Conservation (phyloP, 805 yeast genomes). For the Zygosaccharomyces bailii region DNA sequence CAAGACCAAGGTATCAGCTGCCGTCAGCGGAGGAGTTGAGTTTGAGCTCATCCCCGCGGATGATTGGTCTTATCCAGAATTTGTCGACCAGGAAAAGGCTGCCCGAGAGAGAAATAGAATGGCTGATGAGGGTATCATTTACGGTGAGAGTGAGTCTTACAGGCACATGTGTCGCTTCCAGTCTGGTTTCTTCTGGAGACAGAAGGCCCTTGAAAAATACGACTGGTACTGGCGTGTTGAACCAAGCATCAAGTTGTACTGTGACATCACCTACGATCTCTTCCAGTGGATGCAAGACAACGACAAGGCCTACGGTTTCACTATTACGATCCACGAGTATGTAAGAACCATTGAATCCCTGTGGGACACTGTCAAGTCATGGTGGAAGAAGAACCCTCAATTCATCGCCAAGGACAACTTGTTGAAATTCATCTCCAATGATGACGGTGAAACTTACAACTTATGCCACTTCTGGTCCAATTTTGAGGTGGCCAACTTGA, state of each 20-base stretch:
- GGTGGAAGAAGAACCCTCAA: constrained; percentile 56
- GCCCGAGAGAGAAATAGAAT: constrained; percentile 55
- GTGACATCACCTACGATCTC: constrained; percentile 76
- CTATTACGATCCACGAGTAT: constrained; percentile 69
- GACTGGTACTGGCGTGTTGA: constrained; percentile 94
- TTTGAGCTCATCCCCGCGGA: constrained; percentile 72
- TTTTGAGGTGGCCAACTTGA: constrained; percentile 75
- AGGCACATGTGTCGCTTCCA: constrained; percentile 90
- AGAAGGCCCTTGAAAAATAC: constrained; percentile 60
- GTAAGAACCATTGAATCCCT: constrained; percentile 68
- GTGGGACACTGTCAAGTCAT: constrained; percentile 70
- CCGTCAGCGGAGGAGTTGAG: constrained; percentile 63
- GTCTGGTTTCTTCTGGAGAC: constrained; percentile 79
- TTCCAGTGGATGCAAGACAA: constrained; percentile 79
- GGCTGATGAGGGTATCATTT: constrained; percentile 54
- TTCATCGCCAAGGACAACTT: constrained; percentile 58
- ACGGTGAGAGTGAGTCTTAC: constrained; percentile 72
- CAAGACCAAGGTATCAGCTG: constrained; percentile 47
- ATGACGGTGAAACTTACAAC: constrained; percentile 67
- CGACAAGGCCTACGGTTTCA: constrained; percentile 69
- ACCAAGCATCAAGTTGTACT: constrained; percentile 69
- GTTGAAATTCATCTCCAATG: constrained; percentile 68
- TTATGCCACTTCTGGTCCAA: constrained; percentile 87
- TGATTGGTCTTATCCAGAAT: constrained; percentile 85
- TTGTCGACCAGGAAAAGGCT: constrained; percentile 73